Evolutionary conservation across 768 basidiomycete genomes (phyloP).

Genomic region (Boletus insuetus): DNA sequence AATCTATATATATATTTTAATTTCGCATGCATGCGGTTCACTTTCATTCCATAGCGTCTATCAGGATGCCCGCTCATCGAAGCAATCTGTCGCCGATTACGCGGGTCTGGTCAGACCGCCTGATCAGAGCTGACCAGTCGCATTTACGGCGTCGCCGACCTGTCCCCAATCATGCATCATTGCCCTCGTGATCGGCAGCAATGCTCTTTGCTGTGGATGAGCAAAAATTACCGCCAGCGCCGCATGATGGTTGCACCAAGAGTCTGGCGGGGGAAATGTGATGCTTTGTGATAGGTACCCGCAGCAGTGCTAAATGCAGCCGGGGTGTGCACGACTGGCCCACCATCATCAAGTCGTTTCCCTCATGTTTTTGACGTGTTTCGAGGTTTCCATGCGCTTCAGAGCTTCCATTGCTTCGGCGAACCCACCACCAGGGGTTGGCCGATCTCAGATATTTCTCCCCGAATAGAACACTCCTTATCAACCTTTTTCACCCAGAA

Average conservation of each 20-base stretch:
- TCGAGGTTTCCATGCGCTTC: slow-evolving; percentile 15
- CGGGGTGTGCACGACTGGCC: slow-evolving; percentile 7
- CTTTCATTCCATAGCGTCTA: slow-evolving; percentile 13
- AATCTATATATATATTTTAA: slow-evolving; percentile 10
- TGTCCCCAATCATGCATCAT: slow-evolving; percentile 26
- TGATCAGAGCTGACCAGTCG: slow-evolving; percentile 3
- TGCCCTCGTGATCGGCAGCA: slow-evolving; percentile 24
- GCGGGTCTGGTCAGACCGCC: slow-evolving; percentile 11
- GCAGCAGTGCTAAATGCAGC: slow-evolving; percentile 13
- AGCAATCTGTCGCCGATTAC: slow-evolving; percentile 20
- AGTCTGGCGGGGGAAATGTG: slow-evolving; percentile 2
- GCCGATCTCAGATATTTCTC: slow-evolving; percentile 25
- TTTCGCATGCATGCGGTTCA: slow-evolving; percentile 8
- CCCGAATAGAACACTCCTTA: slow-evolving; percentile 18
- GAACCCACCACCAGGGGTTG: slow-evolving; percentile 21
- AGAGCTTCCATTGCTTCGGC: slow-evolving; percentile 17
- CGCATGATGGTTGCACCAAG: slow-evolving; percentile 7
- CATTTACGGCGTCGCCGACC: slow-evolving; percentile 24
- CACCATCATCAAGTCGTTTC: slow-evolving; percentile 8
- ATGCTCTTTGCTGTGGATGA: slow-evolving; percentile 13
- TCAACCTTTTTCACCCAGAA: slow-evolving; percentile 27
- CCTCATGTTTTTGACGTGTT: slow-evolving; percentile 30
- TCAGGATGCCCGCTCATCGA: slow-evolving; percentile 12
- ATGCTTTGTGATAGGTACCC: slow-evolving; percentile 3
- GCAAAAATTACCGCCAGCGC: slow-evolving; percentile 9